Evolutionary conservation across 805 yeast genomes (phyloP).

Genomic region (Candida parachauliodes): DNA sequence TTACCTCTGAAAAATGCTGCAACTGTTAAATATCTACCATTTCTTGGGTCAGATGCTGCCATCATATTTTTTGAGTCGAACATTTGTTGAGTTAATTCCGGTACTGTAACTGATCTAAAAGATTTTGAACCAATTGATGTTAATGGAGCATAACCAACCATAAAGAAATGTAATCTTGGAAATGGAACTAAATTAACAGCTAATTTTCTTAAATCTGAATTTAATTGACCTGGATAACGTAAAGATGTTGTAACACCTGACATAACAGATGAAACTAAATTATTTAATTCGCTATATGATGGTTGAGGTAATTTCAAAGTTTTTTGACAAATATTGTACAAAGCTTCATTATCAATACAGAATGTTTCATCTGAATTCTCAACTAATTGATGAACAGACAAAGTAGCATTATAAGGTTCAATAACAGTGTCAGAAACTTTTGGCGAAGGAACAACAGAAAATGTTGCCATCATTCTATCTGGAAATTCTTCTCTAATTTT

Average conservation of each 20-base stretch:
- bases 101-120: conserved; percentile 81
- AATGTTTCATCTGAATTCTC: conserved; percentile 91
- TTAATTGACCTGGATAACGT: conserved; percentile 93
- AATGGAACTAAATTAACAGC: conserved; percentile 94
- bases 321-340: conserved; percentile 83
- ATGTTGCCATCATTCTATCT: conserved; percentile 94
- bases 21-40: conserved; percentile 87
- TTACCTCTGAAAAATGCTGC: conserved; percentile 95
- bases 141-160: conserved; percentile 93
- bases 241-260: conserved; percentile 92
- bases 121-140: conserved; percentile 77
- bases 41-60: conserved; percentile 92
- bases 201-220: conserved; percentile 86
- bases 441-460: conserved; percentile 90
- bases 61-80: conserved; percentile 90
- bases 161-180: conserved; percentile 92
- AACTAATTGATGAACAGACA: conserved; percentile 86
- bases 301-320: conserved; percentile 82
- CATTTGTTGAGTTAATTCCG: conserved; percentile 91
- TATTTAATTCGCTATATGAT: conserved; percentile 72
- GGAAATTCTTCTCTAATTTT: conserved; percentile 90
- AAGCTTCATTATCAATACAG: conserved; percentile 93
- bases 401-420: conserved; percentile 91
- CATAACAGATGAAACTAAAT: conserved; percentile 86
- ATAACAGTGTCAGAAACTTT: conserved; percentile 90